These are phyloP conservation scores for Chrysoporthe austroafricana DNA, from an alignment of 2,329 filamentous ascomycete genomes.

Conservation along the genomic window DNA sequence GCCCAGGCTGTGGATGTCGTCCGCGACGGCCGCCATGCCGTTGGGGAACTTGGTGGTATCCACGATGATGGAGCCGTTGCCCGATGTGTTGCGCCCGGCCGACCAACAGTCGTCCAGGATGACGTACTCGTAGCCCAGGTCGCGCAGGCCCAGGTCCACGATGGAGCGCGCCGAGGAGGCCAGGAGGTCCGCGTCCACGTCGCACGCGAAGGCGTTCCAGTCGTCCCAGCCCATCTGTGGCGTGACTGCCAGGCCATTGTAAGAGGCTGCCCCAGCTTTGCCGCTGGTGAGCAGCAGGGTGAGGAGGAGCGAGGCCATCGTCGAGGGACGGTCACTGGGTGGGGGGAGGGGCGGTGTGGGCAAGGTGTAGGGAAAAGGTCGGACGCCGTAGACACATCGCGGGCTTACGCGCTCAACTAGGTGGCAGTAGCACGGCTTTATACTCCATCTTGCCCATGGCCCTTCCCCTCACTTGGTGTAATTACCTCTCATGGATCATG, in stretches of 20 bases:
- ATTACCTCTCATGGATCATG: background rate
- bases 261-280: slow-evolving; percentile 10
- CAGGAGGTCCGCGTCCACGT: slow-evolving; percentile 31
- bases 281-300: slow-evolving; percentile 21
- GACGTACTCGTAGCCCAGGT: slow-evolving; percentile 37
- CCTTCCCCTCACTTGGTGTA: background rate
- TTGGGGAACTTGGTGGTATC: slow-evolving; percentile 42
- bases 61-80: slow-evolving; percentile 35
- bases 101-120: slow-evolving; percentile 44
- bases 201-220: slow-evolving; percentile 34
- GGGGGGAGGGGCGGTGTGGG: background rate
- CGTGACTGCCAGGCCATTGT: slow-evolving; percentile 27
- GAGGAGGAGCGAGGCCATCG: slow-evolving; percentile 16
- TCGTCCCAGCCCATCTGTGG: slow-evolving; percentile 31
- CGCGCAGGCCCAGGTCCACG: slow-evolving; percentile 34
- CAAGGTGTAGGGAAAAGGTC: background rate
- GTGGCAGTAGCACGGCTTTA: background rate
- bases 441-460: background rate
- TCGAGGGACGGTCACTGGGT: background rate
- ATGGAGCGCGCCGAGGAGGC: slow-evolving; percentile 31
- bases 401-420: too few relatives aligned
- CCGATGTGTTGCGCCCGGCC: slow-evolving; percentile 33
- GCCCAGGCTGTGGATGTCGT: slow-evolving; percentile 40
- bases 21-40: slow-evolving; percentile 41
- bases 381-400: background rate